These are phyloP conservation scores for Diaporthe eres DNA, from an alignment of 2,329 filamentous ascomycete genomes.

Conservation along the genomic window DNA sequence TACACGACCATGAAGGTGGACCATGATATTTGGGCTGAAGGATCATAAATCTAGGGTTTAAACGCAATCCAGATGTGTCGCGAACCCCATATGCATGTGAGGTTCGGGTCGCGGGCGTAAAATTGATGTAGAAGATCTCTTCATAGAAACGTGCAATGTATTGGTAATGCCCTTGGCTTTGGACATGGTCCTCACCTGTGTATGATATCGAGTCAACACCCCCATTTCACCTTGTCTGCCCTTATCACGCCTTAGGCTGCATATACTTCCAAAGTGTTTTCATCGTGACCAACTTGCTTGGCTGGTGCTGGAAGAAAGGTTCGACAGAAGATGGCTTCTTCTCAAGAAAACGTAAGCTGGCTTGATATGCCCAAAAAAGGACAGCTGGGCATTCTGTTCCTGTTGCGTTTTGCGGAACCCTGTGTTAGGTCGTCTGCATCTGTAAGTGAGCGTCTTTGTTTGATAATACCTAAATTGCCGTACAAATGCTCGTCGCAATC, in stretches of 20 bases:
- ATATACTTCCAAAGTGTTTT: background rate
- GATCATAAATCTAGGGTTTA: constrained; percentile 1
- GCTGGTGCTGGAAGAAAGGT: background rate
- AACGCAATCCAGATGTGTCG: background rate
- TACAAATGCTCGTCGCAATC: constrained; percentile 6
- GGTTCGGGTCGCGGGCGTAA: background rate
- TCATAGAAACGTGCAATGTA: background rate
- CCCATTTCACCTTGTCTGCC: background rate
- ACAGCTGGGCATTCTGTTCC: constrained; percentile 8
- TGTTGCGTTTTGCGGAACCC: constrained; percentile 20
- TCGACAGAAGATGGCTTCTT: background rate
- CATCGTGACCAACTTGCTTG: background rate
- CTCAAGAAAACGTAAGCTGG: constrained; percentile 10
- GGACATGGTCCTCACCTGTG: background rate
- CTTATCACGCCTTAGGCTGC: background rate
- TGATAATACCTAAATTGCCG: background rate
- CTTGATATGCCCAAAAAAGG: constrained; percentile 18
- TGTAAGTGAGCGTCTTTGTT: constrained; percentile 3
- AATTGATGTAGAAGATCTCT: background rate
- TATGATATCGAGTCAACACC: background rate
- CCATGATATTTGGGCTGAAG: background rate
- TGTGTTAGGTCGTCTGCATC: constrained; percentile 26
- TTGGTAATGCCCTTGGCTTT: background rate
- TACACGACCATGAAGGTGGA: background rate
- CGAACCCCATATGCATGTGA: background rate